Percentiles rank a stretch among this genome's conserved stretches.
Conservation (phyloP, 2,329 filamentous ascomycete genomes). For the Pestalotiopsis sp. region DNA sequence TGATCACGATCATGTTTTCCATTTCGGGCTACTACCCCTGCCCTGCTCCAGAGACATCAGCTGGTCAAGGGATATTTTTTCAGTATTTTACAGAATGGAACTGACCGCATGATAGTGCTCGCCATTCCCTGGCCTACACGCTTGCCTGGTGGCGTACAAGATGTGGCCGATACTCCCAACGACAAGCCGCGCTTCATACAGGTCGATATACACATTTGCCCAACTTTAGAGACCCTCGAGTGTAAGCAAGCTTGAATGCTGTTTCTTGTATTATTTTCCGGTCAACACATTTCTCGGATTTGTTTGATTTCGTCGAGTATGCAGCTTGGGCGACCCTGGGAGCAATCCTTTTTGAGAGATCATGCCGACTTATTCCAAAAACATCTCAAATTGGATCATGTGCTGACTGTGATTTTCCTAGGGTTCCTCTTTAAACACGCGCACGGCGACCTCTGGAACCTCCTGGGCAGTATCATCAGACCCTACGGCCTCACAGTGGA, state of each 20-base stretch:
- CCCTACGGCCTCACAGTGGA: constrained; percentile 68
- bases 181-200: constrained; percentile 55
- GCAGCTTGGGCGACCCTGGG: no score
- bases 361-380: no score
- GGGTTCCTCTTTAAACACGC: constrained; percentile 66
- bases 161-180: constrained; percentile 15
- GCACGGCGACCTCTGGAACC: constrained; percentile 73
- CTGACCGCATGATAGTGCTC: constrained; percentile 38
- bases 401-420: neutral
- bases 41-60: neutral
- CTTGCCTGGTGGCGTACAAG: constrained; percentile 4
- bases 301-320: no score
- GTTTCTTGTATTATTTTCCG: no score
- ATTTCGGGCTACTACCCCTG: neutral
- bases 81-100: neutral
- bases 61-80: neutral
- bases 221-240: constrained; percentile 42
- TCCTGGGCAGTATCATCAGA: constrained; percentile 65
- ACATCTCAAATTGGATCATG: neutral
- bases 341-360: no score
- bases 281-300: neutral
- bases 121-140: constrained; percentile 58
- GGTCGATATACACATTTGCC: constrained; percentile 66
- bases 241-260: constrained; percentile 43
- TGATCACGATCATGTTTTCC: neutral